A percentile compares a stretch with the other conserved stretches of the same genome.
These are phyloP conservation scores for Geranomyces variabilis DNA, from an alignment of 192 early-diverging fungal genomes.

Conservation along the genomic window DNA sequence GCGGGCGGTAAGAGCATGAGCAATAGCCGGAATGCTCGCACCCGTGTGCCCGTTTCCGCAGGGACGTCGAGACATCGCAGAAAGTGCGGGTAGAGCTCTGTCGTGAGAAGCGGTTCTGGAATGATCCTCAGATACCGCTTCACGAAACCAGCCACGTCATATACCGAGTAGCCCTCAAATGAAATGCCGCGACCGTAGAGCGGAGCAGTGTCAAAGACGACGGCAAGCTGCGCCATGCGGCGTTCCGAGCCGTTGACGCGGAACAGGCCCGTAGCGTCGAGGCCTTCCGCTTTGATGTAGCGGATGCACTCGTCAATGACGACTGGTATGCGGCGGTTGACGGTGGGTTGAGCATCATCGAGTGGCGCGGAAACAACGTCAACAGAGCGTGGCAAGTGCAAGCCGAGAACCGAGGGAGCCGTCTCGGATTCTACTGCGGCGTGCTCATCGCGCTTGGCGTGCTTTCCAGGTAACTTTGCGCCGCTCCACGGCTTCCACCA, in stretches of 20 bases:
- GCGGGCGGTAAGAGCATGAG: conserved; percentile 51
- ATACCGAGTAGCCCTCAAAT: conserved; percentile 52
- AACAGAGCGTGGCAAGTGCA: conserved; percentile 32
- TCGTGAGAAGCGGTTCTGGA: conserved; percentile 55
- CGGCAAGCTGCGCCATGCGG: conserved; percentile 45
- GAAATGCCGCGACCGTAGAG: conserved; percentile 45
- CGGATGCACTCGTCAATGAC: conserved; percentile 43
- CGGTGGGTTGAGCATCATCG: conserved; percentile 22
- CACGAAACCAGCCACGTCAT: conserved; percentile 56
- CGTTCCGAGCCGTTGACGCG: conserved; percentile 54
- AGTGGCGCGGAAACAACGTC: conserved; percentile 37
- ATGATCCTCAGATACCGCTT: conserved; percentile 52
- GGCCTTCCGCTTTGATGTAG: conserved; percentile 40
- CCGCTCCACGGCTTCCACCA: conserved; percentile 14
- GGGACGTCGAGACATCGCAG: conserved; percentile 52
- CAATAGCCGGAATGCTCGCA: conserved; percentile 49
- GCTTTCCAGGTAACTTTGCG: background rate
- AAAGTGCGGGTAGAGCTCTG: conserved; percentile 49
- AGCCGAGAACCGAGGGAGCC: background rate
- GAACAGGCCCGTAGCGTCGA: conserved; percentile 47
- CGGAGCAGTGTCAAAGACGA: conserved; percentile 46
- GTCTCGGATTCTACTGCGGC: background rate
- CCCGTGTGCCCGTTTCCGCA: conserved; percentile 38
- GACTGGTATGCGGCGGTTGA: conserved; percentile 42
- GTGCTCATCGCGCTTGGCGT: background rate